Conservation (phyloP, 2,329 filamentous ascomycete genomes). For the Alternaria novae-zelandiae region DNA sequence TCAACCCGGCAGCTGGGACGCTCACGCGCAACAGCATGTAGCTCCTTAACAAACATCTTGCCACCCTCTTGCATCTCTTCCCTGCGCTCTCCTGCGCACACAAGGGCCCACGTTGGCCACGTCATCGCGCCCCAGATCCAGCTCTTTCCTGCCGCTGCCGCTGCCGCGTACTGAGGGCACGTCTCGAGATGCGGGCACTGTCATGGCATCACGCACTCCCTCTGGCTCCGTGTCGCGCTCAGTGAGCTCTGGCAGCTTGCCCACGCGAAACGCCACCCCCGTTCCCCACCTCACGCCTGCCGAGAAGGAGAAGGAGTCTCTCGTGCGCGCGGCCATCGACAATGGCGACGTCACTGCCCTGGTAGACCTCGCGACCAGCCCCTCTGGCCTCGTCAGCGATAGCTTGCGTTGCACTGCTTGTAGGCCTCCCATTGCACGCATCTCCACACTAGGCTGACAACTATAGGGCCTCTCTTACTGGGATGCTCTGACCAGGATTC, state of each 20-base stretch:
- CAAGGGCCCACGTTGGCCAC: constrained; percentile 13
- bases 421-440: constrained; percentile 55
- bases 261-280: constrained; percentile 24
- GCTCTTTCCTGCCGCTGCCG: neutral
- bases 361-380: constrained; percentile 51
- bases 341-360: constrained; percentile 50
- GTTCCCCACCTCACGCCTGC: constrained; percentile 22
- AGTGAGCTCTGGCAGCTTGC: constrained; percentile 37
- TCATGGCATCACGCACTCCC: constrained; percentile 36
- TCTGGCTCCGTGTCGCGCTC: constrained; percentile 34
- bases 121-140: constrained; percentile 3
- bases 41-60: constrained; percentile 4
- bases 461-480: constrained; percentile 67
- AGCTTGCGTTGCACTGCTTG: constrained; percentile 75
- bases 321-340: constrained; percentile 52
- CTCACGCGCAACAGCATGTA: constrained; percentile 13
- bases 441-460: constrained; percentile 20
- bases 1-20: constrained; percentile 14
- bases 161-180: neutral
- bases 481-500: constrained; percentile 40
- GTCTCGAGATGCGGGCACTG: constrained; percentile 26
- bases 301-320: constrained; percentile 34
- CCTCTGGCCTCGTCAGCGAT: constrained; percentile 56
- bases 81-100: constrained; percentile 9
- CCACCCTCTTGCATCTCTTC: neutral